Evolutionary conservation across 2,329 filamentous ascomycete genomes (phyloP).

Genomic region (Leptosphaerulina australis): DNA sequence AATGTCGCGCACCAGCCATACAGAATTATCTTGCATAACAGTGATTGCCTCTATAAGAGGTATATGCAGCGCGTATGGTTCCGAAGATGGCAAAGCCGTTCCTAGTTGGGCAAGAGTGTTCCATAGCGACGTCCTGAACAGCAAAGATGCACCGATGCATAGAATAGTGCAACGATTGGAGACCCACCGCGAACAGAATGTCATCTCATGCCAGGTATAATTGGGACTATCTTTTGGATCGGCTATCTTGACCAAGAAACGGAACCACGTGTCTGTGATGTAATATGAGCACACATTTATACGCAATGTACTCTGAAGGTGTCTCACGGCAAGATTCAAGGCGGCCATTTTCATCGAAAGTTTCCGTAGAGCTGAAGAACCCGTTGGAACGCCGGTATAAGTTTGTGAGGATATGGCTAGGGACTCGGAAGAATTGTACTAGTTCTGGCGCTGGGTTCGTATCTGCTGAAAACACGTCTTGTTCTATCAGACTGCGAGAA

Average conservation of each 20-base stretch:
- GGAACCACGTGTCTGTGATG: constrained; percentile 21
- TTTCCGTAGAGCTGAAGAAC: constrained; percentile 19
- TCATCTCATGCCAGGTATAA: constrained; percentile 30
- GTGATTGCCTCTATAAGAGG: constrained; percentile 24
- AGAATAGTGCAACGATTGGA: constrained; percentile 4
- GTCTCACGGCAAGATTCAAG: constrained; percentile 9
- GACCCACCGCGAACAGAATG: constrained; percentile 22
- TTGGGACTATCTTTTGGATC: background rate
- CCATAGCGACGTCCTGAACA: constrained; percentile 14
- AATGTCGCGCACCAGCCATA: constrained; percentile 26
- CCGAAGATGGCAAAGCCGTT: background rate
- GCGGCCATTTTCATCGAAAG: constrained; percentile 2
- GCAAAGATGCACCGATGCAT: constrained; percentile 15
- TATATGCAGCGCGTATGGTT: constrained; percentile 21
- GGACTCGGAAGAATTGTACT: constrained; percentile 16
- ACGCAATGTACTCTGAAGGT: background rate
- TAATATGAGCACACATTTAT: background rate
- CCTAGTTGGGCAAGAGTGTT: constrained; percentile 6
- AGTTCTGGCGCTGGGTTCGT: constrained; percentile 24
- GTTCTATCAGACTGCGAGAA: background rate
- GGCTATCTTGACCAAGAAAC: constrained; percentile 20
- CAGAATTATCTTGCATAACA: constrained; percentile 16
- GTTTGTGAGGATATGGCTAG: constrained; percentile 14
- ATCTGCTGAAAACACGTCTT: constrained; percentile 32
- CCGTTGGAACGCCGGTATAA: constrained; percentile 26